phyloP scores from a whole-genome alignment of 2,329 filamentous ascomycete species.

The Colletotrichum kahawae region DNA sequence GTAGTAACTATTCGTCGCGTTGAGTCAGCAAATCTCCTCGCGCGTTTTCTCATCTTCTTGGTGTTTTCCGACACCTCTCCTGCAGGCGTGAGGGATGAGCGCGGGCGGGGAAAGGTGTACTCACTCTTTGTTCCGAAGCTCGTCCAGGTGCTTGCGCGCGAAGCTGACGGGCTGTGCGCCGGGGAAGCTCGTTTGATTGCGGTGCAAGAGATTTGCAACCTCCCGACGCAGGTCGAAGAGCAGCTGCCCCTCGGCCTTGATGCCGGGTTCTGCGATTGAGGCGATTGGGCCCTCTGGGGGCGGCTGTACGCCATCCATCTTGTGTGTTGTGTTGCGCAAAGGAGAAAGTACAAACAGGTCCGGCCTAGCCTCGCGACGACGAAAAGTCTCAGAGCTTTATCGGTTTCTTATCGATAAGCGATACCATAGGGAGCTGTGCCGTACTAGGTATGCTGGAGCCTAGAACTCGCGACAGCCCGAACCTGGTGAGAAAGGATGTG shows the following conservation, averaged over 20 bases:
- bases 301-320: slow-evolving; percentile 23
- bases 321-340: slow-evolving; percentile 17
- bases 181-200: slow-evolving; percentile 75
- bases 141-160: slow-evolving; percentile 78
- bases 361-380: slow-evolving; percentile 11
- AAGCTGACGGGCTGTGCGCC: slow-evolving; percentile 97
- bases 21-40: neutral
- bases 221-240: slow-evolving; percentile 69
- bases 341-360: slow-evolving; percentile 3
- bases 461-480: neutral
- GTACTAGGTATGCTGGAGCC: neutral
- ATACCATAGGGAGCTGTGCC: neutral
- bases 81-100: neutral
- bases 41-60: neutral
- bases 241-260: slow-evolving; percentile 67
- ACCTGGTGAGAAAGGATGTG: neutral
- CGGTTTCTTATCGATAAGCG: slow-evolving; percentile 17
- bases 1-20: slow-evolving; percentile 71
- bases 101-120: slow-evolving; percentile 27
- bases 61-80: neutral
- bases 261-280: slow-evolving; percentile 65
- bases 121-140: slow-evolving; percentile 79
- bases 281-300: slow-evolving; percentile 41
- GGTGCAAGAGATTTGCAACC: slow-evolving; percentile 76
- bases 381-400: slow-evolving; percentile 22